Base-by-base conservation (phyloP, 2,329 filamentous ascomycete species). In the Aspergillus clavatus region DNA sequence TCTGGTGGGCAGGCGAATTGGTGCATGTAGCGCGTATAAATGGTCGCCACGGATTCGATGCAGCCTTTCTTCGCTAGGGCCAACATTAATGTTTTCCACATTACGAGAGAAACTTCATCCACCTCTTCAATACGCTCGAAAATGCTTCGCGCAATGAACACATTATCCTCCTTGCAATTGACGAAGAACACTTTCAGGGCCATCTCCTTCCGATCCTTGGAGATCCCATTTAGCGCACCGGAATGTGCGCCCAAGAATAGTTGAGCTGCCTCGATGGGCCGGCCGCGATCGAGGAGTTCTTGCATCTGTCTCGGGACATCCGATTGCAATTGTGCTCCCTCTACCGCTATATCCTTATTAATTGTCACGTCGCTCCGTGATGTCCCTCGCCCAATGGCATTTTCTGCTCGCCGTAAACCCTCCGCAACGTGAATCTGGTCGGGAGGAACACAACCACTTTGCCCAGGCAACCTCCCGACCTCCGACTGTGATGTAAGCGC, bases 11-110 rank as follows among this genome's bases (percentile, higher is more conserved):
- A 50, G 6, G 45, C 44, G 19, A 70, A 63, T 19, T 45, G 49
- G 16, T 55, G 51, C 42, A 52, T 54, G 28, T 59, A 53, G 39
- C 57, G 51, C 44, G 59, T 46, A 46, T 65, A 70, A 19, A 71
- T 45, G 12, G 53, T 58, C 11, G 62, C 61, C 5, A 63, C 60
- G 11, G 66, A 63, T 52, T 71, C 68, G n/a, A 67, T 52, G 37
- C 60, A 59, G 3, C 64, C 62, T 38, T 61, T 59, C 40, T 61
- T 67, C 10, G 63, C 63, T 42, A 70, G 50, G 10, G 60, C 47
- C 42, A 65, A 54, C 33, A 71, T 60, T 52, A 71, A 44, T 10
- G 61, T 53, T 39, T 62, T 61, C 69, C 69, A 71, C 51, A 70
- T 59, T 11, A 55, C 48, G 7, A 50, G 52, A 11, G 63, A 61